phyloP scores from a whole-genome alignment of 176 grass and related monocot species.

The Rhynchospora tenuis region DNA sequence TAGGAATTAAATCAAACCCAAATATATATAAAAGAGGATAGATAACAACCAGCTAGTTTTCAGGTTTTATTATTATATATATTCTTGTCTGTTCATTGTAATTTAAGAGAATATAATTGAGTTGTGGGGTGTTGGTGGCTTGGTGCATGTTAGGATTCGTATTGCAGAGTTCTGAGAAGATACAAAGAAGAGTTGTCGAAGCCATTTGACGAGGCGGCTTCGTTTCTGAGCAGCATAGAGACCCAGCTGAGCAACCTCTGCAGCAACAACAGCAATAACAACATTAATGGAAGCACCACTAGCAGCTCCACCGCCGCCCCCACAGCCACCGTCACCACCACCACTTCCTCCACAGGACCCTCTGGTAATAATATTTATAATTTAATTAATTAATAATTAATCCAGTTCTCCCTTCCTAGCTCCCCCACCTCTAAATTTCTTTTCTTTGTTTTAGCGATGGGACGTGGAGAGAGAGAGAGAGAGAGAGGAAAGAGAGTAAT shows the following conservation, averaged over 20 bases:
- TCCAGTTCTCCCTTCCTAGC: background rate
- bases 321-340: background rate
- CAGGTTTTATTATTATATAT: background rate
- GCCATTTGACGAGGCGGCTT: slow-evolving; percentile 83
- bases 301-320: slow-evolving; percentile 34
- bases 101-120: too few relatives aligned
- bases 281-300: background rate
- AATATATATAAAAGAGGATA: background rate
- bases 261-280: slow-evolving; percentile 27
- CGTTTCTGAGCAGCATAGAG: slow-evolving; percentile 81
- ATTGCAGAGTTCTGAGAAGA: slow-evolving; percentile 61
- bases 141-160: slow-evolving; percentile 51
- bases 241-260: slow-evolving; percentile 73
- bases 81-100: too few relatives aligned
- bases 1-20: too few relatives aligned
- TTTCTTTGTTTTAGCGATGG: background rate
- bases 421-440: background rate
- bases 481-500: slow-evolving; percentile 14
- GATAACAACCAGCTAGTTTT: background rate
- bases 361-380: background rate
- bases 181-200: slow-evolving; percentile 91
- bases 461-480: background rate
- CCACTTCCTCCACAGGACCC: slow-evolving; percentile 13
- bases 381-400: background rate
- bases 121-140: too few relatives aligned